Conservation (phyloP, 352 stramenopile genomes). For the Aphanomyces euteiches region DNA sequence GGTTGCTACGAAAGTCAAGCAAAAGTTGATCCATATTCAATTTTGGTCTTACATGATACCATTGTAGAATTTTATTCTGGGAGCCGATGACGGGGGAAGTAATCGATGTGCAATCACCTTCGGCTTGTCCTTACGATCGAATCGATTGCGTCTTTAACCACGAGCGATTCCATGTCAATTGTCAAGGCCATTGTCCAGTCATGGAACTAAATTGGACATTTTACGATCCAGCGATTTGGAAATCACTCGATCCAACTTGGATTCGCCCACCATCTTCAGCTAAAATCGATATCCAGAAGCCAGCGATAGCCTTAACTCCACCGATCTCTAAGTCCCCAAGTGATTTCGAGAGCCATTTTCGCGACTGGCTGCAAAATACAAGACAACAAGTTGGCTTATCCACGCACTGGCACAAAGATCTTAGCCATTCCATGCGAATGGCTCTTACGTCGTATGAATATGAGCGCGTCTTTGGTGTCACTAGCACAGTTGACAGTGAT, state of each 20-base stretch:
- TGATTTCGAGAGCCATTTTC: slow-evolving; percentile 37
- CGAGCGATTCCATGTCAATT: slow-evolving; percentile 69
- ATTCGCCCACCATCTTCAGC: slow-evolving; percentile 34
- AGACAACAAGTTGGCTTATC: slow-evolving; percentile 46
- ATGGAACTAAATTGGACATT: slow-evolving; percentile 35
- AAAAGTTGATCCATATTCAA: not conserved
- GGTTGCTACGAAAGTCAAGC: slow-evolving; percentile 54
- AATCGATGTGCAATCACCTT: not conserved
- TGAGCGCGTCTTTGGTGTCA: slow-evolving; percentile 63
- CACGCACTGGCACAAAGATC: slow-evolving; percentile 70
- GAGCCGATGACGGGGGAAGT: slow-evolving; percentile 66
- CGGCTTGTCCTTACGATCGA: slow-evolving; percentile 46
- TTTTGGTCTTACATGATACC: not conserved
- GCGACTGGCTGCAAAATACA: slow-evolving; percentile 40
- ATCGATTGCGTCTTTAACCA: slow-evolving; percentile 85
- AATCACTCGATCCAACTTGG: slow-evolving; percentile 43
- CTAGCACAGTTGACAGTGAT: slow-evolving; percentile 58
- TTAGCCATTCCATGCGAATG: slow-evolving; percentile 74
- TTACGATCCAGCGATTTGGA: slow-evolving; percentile 60
- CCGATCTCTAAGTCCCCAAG: slow-evolving; percentile 35
- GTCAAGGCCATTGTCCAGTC: slow-evolving; percentile 44
- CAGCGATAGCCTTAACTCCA: slow-evolving; percentile 33
- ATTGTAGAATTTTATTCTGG: slow-evolving; percentile 49
- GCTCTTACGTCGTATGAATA: slow-evolving; percentile 86
- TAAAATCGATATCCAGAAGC: slow-evolving; percentile 40